Conservation (phyloP, 768 basidiomycete genomes). For the Lactarius psammicola region DNA sequence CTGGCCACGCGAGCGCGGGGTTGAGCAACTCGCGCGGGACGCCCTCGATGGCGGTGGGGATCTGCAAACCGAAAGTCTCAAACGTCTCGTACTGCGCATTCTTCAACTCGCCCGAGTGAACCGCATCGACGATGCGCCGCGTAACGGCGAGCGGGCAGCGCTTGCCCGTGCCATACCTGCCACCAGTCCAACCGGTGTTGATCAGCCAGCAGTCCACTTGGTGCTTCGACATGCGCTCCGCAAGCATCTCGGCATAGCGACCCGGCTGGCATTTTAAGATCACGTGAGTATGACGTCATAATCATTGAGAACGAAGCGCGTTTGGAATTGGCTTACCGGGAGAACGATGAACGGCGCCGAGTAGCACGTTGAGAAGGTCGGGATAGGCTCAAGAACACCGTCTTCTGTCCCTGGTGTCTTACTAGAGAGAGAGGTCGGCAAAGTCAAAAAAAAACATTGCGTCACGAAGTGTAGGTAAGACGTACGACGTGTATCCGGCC, state of each 20-base stretch:
- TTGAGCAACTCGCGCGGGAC: constrained; percentile 91
- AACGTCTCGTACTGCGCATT: constrained; percentile 86
- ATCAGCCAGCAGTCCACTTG: constrained; percentile 96
- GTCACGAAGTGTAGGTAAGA: constrained; percentile 20
- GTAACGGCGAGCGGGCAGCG: constrained; percentile 97
- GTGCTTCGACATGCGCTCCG: constrained; percentile 86
- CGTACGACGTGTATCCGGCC: constrained; percentile 91
- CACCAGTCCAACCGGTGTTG: constrained; percentile 98
- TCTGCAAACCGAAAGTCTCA: constrained; percentile 74
- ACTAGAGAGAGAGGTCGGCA: constrained; percentile 36
- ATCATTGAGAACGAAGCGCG: constrained; percentile 16
- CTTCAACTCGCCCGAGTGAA: constrained; percentile 90
- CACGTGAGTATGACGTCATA: not conserved
- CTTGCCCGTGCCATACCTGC: constrained; percentile 89
- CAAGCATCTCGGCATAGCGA: constrained; percentile 96
- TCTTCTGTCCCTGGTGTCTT: constrained; percentile 99
- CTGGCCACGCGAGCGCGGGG: constrained; percentile 82
- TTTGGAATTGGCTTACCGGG: constrained; percentile 53
- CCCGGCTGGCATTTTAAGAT: constrained; percentile 59
- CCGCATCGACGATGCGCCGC: constrained; percentile 93
- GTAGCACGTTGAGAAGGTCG: constrained; percentile 99
- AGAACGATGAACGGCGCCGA: constrained; percentile 99
- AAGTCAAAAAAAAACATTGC: constrained; percentile 3
- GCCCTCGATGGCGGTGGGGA: constrained; percentile 80
- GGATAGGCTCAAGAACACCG: constrained; percentile 95